These are phyloP conservation scores for Henningerozyma blattae DNA, from an alignment of 805 yeast species.

Conservation along the genomic window DNA sequence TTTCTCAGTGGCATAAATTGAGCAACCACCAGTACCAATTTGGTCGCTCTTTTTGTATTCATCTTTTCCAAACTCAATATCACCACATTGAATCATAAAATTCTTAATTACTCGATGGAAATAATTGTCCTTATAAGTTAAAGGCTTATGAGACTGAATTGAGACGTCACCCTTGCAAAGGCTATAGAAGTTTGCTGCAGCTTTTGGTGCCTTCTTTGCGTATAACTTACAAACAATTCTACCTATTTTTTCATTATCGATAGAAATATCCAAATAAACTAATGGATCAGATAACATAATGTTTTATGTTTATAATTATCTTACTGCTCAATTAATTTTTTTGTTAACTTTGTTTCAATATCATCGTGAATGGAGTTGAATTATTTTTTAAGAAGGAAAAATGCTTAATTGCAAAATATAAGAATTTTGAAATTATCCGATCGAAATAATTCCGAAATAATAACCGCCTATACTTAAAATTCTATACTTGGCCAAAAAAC, in stretches of 20 bases:
- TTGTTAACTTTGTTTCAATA: no score
- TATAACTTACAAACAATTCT: conserved; percentile 49
- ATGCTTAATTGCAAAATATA: no score
- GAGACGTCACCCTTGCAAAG: conserved; percentile 31
- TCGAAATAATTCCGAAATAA: no score
- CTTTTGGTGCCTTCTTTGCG: conserved; percentile 40
- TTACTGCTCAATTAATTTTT: no score
- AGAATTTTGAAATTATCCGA: no score
- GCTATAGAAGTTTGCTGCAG: conserved; percentile 38
- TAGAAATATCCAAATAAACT: conserved; percentile 40
- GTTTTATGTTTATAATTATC: no score
- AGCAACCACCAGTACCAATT: conserved; percentile 35
- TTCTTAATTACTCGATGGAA: conserved; percentile 58
- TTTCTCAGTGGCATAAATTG: conserved; percentile 26
- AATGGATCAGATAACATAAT: no score
- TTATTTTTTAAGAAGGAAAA: no score
- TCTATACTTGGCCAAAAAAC: no score
- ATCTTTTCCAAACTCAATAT: conserved; percentile 31
- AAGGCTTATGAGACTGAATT: conserved; percentile 11
- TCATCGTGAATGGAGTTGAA: no score
- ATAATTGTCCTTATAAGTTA: conserved; percentile 31
- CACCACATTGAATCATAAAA: conserved; percentile 65
- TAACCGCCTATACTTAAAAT: no score
- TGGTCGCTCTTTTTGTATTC: conserved; percentile 13
- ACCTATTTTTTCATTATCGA: conserved; percentile 34